These are phyloP conservation scores for Chlamydomonas sp. DNA, from an alignment of 139 green algal species.

Conservation along the genomic window DNA sequence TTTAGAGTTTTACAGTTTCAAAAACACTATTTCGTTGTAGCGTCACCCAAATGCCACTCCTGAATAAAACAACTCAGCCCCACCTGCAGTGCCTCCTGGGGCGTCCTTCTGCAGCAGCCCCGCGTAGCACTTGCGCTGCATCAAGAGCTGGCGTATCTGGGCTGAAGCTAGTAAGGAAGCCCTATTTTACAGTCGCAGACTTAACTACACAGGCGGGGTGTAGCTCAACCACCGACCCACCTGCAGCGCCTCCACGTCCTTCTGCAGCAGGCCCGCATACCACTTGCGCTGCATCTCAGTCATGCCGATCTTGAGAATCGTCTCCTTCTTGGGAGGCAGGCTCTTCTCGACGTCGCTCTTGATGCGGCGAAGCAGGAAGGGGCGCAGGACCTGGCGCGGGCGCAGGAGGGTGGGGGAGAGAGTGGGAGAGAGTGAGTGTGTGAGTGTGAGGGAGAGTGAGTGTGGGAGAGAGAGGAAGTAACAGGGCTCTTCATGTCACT, in stretches of 20 bases:
- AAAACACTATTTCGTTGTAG: too few species aligned
- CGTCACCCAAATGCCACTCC: too few species aligned
- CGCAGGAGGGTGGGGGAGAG: too few species aligned
- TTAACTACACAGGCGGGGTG: too few species aligned
- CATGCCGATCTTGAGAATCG: conserved; percentile 98
- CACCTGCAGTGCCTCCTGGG: too few species aligned
- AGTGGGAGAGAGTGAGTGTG: too few species aligned
- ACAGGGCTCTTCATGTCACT: conserved; percentile 96
- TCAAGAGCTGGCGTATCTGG: conserved; percentile 94
- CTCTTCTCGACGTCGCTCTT: conserved; percentile 95
- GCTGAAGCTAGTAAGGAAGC: too few species aligned
- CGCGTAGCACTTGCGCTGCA: conserved; percentile 85
- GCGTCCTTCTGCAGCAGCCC: conserved; percentile 89
- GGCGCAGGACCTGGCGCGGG: conserved; percentile 82
- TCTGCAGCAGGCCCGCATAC: conserved; percentile 89
- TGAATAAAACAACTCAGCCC: too few species aligned
- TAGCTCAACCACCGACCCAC: background rate
- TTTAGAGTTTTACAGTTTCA: too few species aligned
- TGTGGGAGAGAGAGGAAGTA: too few species aligned
- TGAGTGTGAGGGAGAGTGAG: too few species aligned
- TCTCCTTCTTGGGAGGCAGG: conserved; percentile 98
- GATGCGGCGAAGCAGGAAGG: conserved; percentile 94
- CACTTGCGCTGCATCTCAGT: conserved; percentile 83
- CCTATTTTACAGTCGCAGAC: too few species aligned
- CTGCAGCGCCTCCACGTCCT: conserved; percentile 79